Conservation (phyloP, 805 yeast genomes). For the Cyberlindnera mycetangii region DNA sequence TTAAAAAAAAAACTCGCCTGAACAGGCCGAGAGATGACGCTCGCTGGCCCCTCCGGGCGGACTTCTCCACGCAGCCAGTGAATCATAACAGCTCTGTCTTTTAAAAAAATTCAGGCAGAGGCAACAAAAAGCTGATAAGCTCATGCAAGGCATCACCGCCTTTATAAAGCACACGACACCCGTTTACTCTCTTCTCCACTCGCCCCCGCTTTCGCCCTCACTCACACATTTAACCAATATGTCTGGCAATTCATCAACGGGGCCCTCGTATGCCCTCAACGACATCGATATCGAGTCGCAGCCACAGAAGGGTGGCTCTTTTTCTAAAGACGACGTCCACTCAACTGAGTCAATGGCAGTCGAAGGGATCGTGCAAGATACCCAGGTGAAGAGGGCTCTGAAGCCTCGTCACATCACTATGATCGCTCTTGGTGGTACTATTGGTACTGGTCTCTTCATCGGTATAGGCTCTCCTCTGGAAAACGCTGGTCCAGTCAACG, state of each 20-base stretch:
- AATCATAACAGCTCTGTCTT: background rate
- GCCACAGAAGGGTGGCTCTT: background rate
- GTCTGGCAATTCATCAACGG: conserved; percentile 3
- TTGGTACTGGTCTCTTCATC: conserved; percentile 75
- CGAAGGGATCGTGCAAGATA: conserved; percentile 30
- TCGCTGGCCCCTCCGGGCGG: too few species aligned
- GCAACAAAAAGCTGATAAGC: conserved; percentile 10
- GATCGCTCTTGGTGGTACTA: conserved; percentile 79
- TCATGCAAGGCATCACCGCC: background rate
- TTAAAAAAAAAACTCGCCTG: background rate
- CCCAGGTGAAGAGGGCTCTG: conserved; percentile 54
- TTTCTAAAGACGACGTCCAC: conserved; percentile 1
- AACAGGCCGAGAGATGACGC: background rate
- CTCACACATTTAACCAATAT: conserved; percentile 1
- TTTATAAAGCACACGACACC: conserved; percentile 2
- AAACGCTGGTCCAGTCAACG: conserved; percentile 66
- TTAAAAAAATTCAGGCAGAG: background rate
- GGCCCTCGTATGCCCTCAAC: conserved; percentile 8
- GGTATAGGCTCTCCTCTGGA: conserved; percentile 55
- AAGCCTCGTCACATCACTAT: conserved; percentile 68
- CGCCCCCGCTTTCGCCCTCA: background rate
- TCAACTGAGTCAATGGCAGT: conserved; percentile 1
- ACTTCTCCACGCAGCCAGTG: background rate
- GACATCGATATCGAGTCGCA: conserved; percentile 11
- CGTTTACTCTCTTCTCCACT: background rate